phyloP scores from a whole-genome alignment of 106 monocot species.

The Dendrobium chrysotoxum region DNA sequence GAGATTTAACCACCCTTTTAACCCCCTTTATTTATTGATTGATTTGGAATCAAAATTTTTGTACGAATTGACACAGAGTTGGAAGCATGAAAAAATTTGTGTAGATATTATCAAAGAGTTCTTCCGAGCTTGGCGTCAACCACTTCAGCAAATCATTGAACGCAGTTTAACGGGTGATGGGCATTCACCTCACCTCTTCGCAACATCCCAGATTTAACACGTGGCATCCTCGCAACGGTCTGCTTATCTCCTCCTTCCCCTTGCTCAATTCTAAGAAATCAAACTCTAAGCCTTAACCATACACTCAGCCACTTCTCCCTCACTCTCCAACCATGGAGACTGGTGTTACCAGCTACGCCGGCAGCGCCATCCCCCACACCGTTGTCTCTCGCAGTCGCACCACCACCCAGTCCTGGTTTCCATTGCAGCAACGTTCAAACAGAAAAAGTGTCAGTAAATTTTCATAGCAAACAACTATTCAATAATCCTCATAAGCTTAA shows the following conservation, averaged over 20 bases:
- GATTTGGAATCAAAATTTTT: too few relatives aligned
- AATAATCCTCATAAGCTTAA: background rate
- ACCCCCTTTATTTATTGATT: too few relatives aligned
- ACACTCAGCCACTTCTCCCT: background rate
- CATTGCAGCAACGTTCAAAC: conserved; percentile 12
- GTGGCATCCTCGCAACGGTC: conserved; percentile 19
- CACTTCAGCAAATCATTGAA: background rate
- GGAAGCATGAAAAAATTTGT: too few relatives aligned
- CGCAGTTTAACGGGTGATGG: conserved; percentile 25
- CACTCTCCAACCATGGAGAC: conserved; percentile 46
- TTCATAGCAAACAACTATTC: background rate
- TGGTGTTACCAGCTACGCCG: conserved; percentile 64
- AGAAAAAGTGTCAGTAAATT: conserved; percentile 9
- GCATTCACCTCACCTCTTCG: conserved; percentile 12
- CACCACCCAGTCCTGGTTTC: conserved; percentile 17
- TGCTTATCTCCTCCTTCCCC: conserved; percentile 28
- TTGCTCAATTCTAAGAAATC: background rate
- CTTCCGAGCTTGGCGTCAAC: too few relatives aligned
- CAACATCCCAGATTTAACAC: conserved; percentile 18
- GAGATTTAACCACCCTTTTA: too few relatives aligned
- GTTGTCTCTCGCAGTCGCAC: conserved; percentile 16
- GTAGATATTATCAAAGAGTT: too few relatives aligned
- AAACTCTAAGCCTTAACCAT: background rate
- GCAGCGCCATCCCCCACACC: conserved; percentile 26
- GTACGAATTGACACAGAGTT: too few relatives aligned